A percentile compares a stretch with the other conserved stretches of the same genome.
These are phyloP conservation scores for Ettlia oleoabundans DNA, from an alignment of 139 green algal genomes.

Conservation along the genomic window DNA sequence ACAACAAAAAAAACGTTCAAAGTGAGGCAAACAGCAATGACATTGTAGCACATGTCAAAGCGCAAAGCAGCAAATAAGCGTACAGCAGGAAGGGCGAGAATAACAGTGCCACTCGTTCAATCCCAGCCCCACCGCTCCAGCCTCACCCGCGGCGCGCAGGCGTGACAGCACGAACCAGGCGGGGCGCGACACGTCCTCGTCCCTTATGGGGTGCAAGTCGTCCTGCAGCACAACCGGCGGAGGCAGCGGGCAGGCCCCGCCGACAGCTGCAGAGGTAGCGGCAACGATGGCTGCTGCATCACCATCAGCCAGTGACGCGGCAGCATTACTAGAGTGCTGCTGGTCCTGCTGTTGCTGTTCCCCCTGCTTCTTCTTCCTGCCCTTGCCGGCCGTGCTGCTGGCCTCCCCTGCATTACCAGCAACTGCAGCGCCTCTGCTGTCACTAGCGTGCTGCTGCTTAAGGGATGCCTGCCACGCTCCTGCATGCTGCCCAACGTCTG, in stretches of 20 bases:
- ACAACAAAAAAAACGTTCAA: neutral
- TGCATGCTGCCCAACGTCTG: too few species aligned
- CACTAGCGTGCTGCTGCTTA: too few species aligned
- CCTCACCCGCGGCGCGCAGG: constrained; percentile 32
- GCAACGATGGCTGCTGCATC: neutral
- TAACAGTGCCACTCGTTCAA: too few species aligned
- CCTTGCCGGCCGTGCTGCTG: too few species aligned
- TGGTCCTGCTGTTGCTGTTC: neutral
- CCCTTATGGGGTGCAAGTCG: constrained; percentile 39
- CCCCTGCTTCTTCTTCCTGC: neutral
- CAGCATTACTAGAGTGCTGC: neutral
- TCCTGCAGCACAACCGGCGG: constrained; percentile 37
- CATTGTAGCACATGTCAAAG: too few species aligned
- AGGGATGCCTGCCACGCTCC: too few species aligned
- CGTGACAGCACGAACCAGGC: constrained; percentile 47
- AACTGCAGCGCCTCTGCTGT: too few species aligned
- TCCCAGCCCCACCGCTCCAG: too few species aligned
- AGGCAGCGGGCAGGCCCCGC: neutral
- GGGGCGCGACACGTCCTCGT: constrained; percentile 7
- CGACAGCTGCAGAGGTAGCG: neutral
- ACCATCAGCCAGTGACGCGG: neutral
- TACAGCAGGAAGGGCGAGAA: too few species aligned
- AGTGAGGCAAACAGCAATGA: neutral
- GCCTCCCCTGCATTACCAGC: too few species aligned
- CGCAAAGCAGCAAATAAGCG: neutral